These are phyloP conservation scores for Vitis hybrid DNA, from an alignment of 177 flowering plant genomes.

Conservation along the genomic window DNA sequence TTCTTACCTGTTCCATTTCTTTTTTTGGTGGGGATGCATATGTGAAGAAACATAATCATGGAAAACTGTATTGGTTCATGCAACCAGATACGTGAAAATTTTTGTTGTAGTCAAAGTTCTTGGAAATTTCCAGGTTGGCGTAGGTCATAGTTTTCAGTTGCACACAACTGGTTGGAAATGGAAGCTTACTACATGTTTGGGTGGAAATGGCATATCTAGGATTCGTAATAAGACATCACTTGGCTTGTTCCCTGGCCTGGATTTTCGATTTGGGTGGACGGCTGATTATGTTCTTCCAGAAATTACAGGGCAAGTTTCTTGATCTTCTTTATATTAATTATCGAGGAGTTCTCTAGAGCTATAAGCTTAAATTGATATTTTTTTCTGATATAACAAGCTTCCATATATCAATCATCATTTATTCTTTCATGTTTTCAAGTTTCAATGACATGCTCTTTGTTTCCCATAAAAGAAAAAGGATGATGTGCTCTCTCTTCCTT, in stretches of 20 bases:
- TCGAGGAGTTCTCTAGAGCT: background rate
- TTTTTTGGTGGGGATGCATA: background rate
- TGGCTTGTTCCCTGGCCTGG: slow-evolving; percentile 74
- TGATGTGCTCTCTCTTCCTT: background rate
- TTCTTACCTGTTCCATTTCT: background rate
- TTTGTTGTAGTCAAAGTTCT: background rate
- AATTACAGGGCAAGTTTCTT: slow-evolving; percentile 74
- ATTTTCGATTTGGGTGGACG: slow-evolving; percentile 86
- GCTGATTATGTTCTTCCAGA: slow-evolving; percentile 96
- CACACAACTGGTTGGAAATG: slow-evolving; percentile 90
- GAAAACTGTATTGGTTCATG: background rate
- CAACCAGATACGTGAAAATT: background rate
- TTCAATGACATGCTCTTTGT: background rate
- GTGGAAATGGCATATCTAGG: slow-evolving; percentile 88
- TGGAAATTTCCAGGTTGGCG: slow-evolving; percentile 61
- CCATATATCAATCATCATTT: background rate
- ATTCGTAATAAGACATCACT: slow-evolving; percentile 78
- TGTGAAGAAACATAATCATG: background rate
- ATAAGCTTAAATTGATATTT: background rate
- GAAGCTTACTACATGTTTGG: slow-evolving; percentile 83
- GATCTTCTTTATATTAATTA: background rate
- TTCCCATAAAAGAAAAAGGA: background rate
- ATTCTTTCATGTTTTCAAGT: background rate
- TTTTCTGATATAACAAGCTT: background rate
- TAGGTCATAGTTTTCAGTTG: slow-evolving; percentile 78